Evolutionary conservation across 805 yeast species (phyloP).

Genomic region (Suhomyces sp.): DNA sequence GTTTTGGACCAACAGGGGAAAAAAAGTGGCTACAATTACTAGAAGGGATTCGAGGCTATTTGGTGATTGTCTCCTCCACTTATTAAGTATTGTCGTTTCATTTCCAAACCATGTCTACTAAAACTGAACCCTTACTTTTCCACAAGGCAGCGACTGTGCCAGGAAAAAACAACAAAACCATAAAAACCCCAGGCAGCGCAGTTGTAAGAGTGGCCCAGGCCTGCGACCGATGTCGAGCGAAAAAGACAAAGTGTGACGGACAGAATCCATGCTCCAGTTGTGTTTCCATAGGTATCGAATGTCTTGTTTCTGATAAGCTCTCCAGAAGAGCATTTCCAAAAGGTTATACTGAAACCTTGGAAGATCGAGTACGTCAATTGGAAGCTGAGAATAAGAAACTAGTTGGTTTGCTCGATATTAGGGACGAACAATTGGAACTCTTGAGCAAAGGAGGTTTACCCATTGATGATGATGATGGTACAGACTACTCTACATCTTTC

Average conservation of each 20-base stretch:
- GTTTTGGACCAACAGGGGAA: too few relatives aligned
- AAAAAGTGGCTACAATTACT: too few relatives aligned
- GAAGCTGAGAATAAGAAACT: slow-evolving; percentile 78
- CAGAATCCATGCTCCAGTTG: slow-evolving; percentile 79
- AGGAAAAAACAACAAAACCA: slow-evolving; percentile 39
- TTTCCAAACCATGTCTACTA: too few relatives aligned
- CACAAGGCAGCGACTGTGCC: too few relatives aligned
- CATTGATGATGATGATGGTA: neutral
- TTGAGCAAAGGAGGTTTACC: too few relatives aligned
- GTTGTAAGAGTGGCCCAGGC: slow-evolving; percentile 82
- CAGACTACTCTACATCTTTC: neutral
- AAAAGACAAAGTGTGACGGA: slow-evolving; percentile 79
- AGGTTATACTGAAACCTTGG: slow-evolving; percentile 88
- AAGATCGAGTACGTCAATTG: slow-evolving; percentile 81
- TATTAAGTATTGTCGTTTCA: too few relatives aligned
- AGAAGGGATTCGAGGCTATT: too few relatives aligned
- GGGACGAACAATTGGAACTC: slow-evolving; percentile 60
- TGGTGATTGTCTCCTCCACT: too few relatives aligned
- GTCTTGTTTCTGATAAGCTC: slow-evolving; percentile 84
- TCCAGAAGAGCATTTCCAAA: slow-evolving; percentile 85
- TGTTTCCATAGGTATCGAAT: slow-evolving; percentile 79
- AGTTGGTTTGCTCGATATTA: slow-evolving; percentile 58
- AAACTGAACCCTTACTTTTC: too few relatives aligned
- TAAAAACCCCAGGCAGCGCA: slow-evolving; percentile 66
- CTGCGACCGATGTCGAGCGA: slow-evolving; percentile 84